These are phyloP conservation scores for Climacium dendroides DNA, from an alignment of 225 moss, liverwort and hornwort genomes.

Conservation along the genomic window DNA sequence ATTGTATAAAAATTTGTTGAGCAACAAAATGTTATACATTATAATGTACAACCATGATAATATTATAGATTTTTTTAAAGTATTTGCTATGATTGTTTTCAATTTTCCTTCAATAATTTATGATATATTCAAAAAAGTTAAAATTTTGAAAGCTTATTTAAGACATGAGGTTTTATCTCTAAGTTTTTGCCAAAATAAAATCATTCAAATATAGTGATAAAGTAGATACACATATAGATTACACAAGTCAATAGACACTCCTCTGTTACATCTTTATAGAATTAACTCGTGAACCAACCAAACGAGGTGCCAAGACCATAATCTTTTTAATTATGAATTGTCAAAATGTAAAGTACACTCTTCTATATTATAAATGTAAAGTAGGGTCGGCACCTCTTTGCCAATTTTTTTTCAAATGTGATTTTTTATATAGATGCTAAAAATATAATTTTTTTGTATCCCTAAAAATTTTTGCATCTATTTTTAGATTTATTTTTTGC, in stretches of 20 bases:
- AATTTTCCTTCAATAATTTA: rapidly evolving
- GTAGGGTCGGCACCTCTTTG: rapidly evolving
- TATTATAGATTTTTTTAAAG: too few relatives aligned
- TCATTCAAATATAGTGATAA: background rate
- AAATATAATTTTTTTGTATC: background rate
- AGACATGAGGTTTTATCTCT: background rate
- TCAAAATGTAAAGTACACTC: background rate
- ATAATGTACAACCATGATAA: background rate
- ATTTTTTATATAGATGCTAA: background rate
- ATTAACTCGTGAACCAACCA: background rate
- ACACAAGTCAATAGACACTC: background rate
- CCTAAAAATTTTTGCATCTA: too few relatives aligned
- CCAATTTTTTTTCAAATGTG: background rate
- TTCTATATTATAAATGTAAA: background rate
- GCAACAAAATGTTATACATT: background rate
- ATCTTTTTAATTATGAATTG: background rate
- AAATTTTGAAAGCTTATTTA: background rate
- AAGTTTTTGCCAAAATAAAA: background rate
- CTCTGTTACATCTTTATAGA: background rate
- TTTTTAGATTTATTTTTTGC: background rate
- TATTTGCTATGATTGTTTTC: background rate
- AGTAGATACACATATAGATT: background rate
- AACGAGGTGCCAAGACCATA: background rate
- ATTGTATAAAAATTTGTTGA: rapidly evolving
- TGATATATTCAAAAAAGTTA: background rate